phyloP scores from a whole-genome alignment of 768 basidiomycete species.

The Lentinus tigrinus region DNA sequence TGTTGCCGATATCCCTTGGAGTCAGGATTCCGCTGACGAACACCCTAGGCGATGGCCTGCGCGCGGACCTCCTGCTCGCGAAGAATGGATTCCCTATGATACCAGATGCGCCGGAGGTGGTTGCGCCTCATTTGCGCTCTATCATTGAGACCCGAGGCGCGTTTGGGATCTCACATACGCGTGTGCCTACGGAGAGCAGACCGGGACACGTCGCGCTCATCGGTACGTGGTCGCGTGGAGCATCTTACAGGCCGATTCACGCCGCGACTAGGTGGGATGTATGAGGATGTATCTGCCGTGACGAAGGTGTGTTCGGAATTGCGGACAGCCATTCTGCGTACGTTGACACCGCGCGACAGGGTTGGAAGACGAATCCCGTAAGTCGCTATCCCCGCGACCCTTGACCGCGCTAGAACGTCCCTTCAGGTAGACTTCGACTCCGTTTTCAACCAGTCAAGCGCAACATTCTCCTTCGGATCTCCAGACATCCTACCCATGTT shows the following conservation, averaged over 20 bases:
- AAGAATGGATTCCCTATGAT: constrained; percentile 58
- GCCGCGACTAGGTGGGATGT: constrained; percentile 65
- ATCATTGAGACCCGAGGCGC: constrained; percentile 68
- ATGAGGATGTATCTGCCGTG: constrained; percentile 86
- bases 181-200: constrained; percentile 84
- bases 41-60: constrained; percentile 70
- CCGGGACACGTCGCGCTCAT: constrained; percentile 90
- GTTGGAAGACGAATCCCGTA: constrained; percentile 86
- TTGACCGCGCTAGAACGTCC: neutral
- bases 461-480: constrained; percentile 81
- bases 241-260: neutral
- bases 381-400: constrained; percentile 2
- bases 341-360: constrained; percentile 39
- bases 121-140: constrained; percentile 73
- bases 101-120: constrained; percentile 50
- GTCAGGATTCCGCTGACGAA: neutral
- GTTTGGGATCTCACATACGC: constrained; percentile 83
- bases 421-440: constrained; percentile 78
- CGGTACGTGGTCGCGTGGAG: constrained; percentile 38
- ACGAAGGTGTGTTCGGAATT: constrained; percentile 51
- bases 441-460: constrained; percentile 78
- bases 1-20: constrained; percentile 13
- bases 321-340: neutral
- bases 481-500: constrained; percentile 93
- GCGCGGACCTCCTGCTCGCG: constrained; percentile 77